Evolutionary conservation across 306 rosid species (phyloP).

Genomic region (Citrullus mucosospermus): DNA sequence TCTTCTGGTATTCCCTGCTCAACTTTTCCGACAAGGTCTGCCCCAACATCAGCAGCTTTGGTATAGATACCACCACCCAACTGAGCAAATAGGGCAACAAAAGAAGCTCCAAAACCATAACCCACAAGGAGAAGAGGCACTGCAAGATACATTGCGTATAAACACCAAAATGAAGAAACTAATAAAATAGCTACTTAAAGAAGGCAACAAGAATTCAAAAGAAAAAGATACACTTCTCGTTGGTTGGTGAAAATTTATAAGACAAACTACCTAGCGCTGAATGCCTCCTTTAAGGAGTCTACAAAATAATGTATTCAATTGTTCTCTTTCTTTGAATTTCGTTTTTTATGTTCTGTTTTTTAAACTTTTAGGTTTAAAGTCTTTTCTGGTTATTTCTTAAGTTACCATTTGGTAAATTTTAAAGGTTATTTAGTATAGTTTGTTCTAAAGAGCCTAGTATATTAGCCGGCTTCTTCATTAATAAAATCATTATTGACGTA

Average conservation of each 20-base stretch:
- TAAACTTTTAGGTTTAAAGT: no score
- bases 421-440: no score
- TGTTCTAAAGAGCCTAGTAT: no score
- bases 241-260: not conserved
- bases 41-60: constrained; percentile 98
- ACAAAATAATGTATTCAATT: not conserved
- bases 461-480: no score
- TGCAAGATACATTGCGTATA: constrained; percentile 20
- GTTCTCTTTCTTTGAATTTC: no score
- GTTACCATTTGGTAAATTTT: no score
- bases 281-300: not conserved
- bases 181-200: not conserved
- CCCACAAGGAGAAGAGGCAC: constrained; percentile 99
- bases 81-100: constrained; percentile 94
- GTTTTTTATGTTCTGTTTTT: no score
- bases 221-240: not conserved
- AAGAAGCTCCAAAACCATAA: constrained; percentile 97
- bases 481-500: no score
- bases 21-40: constrained; percentile 97
- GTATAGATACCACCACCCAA: constrained; percentile 98
- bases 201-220: not conserved
- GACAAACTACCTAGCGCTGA: not conserved
- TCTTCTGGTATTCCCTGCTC: constrained; percentile 99
- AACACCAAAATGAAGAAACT: constrained; percentile 4
- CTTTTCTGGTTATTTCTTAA: no score